Base-by-base conservation (phyloP, 306 rosid genomes). In the Cicer yamashitae region DNA sequence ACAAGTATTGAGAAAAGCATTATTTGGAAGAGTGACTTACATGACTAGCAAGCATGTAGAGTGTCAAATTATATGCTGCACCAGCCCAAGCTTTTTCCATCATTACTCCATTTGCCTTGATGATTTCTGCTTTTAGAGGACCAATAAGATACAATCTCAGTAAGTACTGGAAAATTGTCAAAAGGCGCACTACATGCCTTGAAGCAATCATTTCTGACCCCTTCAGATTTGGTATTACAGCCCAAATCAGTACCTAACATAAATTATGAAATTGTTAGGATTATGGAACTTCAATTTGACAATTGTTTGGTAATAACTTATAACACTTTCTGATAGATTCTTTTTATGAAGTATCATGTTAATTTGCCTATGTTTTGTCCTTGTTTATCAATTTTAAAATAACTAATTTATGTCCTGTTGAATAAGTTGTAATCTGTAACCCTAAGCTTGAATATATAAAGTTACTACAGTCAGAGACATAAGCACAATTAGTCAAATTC, bases 81-180 rank as follows among this genome's bases (percentile, higher is more conserved):
- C 92, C 92, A 18, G 88, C 89, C 92, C 92, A 88, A 30, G 92
- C 88, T 46, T 87, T 88, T 67, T 86, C 89, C 89, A 86, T 86
- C 82, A 87, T 70, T 7, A 87, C 83, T 20, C 94, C 91, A 22
- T 78, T 87, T 15, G 89, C 82, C 67, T 86, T 82, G 59, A 67
- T 22, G 57, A 89, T 89, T 74, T 86, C 79, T 38, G 82, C 79
- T 34, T 90, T 84, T 10, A 89, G 74, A 22, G 90, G 94, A 73
- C 82, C 82, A 71, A 84, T 85, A 57, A 82, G 86, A 76, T 84
- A 89, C 18, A 89, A 14, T 81, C 94, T 87, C 81, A 82, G 59
- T 0, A 89, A 41, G 84, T 87, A 89, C 81, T 89, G 94, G 41
- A 86, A 88, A 73, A 83, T 76, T 40, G 82, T 15, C n/a, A 77